Evolutionary conservation across 208 protist genomes (phyloP), one percentile per base, ranked within the genome.

Genomic region (Acanthamoeba castellanii): DNA sequence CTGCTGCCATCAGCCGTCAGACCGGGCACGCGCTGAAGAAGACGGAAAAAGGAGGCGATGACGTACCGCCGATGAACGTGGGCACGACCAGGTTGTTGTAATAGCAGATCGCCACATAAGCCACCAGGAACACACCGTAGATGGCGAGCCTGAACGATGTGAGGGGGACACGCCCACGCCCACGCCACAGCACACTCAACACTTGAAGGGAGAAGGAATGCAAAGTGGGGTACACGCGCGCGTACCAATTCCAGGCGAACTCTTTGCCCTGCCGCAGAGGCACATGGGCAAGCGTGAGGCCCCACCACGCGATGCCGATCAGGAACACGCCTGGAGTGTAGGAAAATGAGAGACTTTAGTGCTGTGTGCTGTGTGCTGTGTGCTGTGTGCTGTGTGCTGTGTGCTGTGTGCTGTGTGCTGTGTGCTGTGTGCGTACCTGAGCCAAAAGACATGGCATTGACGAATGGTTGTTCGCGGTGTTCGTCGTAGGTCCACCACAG

Each of bases 231-330:
- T 34, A 27, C 37, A 30, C 32, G 30, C 6, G 37, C 3, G 14
- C 22, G 32, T 52, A 82, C 74, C 74, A 82, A 27, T 82, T 82
- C 74, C 74, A 82, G 37, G 74, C 74, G 7, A 55, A 82, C 42
- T 55, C 74, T 11, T 82, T 82, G 37, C 74, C 74, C 37, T 82
- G 74, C 0, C 74, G 74, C 18, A 82, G 37, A 52, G 74, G 74
- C 5, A 82, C 74, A 14, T 82, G 74, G 9, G 37, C 45, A 9
- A 82, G 74, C 0, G 74, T 82, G 37, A 82, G 74, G 20, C 37
- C 74, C 74, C 74, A 82, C 74, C 74, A 82, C 74, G 74, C 74
- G 42, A 82, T 55, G 14, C 74, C 74, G 74, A 82, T 45, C 74
- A 82, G 32, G 74, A 82, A 82, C 13, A 27, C 74, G 5, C 74